A percentile compares a stretch with the other conserved stretches of the same genome.
These are phyloP conservation scores for Vitis hybrid DNA, from an alignment of 177 flowering plant species.

Conservation along the genomic window DNA sequence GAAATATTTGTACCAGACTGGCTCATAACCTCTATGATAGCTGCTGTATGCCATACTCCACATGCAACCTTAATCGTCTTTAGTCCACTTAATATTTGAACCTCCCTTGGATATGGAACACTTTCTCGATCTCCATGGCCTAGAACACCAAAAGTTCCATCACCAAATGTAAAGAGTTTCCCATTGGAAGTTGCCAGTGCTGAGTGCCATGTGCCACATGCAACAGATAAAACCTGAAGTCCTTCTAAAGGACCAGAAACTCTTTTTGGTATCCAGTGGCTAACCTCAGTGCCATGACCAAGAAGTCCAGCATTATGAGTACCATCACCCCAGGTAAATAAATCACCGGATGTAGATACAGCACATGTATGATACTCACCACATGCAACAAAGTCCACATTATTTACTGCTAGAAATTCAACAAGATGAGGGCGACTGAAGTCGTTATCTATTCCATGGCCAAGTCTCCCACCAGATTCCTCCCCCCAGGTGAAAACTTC, in stretches of 20 bases:
- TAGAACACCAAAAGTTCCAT: slow-evolving; percentile 45
- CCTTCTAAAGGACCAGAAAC: slow-evolving; percentile 43
- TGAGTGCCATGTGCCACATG: slow-evolving; percentile 53
- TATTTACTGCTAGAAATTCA: slow-evolving; percentile 35
- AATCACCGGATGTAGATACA: slow-evolving; percentile 40
- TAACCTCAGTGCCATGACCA: slow-evolving; percentile 43
- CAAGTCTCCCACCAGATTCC: slow-evolving; percentile 54
- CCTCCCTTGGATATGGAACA: slow-evolving; percentile 37
- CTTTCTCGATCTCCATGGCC: slow-evolving; percentile 49
- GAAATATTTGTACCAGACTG: slow-evolving; percentile 30
- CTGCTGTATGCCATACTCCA: slow-evolving; percentile 56
- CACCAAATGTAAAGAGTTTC: slow-evolving; percentile 45
- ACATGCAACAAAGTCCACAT: slow-evolving; percentile 42
- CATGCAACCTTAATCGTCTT: slow-evolving; percentile 44
- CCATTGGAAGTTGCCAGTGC: slow-evolving; percentile 43
- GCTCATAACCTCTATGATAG: slow-evolving; percentile 40
- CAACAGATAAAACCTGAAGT: slow-evolving; percentile 40
- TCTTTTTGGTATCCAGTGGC: slow-evolving; percentile 53
- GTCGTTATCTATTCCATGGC: slow-evolving; percentile 44
- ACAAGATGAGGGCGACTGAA: slow-evolving; percentile 39
- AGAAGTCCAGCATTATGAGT: slow-evolving; percentile 47
- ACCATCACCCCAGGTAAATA: slow-evolving; percentile 56
- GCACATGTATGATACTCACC: slow-evolving; percentile 55
- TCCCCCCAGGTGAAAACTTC: slow-evolving; percentile 64
- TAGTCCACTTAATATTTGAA: slow-evolving; percentile 33